A percentile compares a stretch with the other conserved stretches of the same genome.
phyloP scores from a whole-genome alignment of 139 green algal genomes.

The Nannochloris sp. region DNA sequence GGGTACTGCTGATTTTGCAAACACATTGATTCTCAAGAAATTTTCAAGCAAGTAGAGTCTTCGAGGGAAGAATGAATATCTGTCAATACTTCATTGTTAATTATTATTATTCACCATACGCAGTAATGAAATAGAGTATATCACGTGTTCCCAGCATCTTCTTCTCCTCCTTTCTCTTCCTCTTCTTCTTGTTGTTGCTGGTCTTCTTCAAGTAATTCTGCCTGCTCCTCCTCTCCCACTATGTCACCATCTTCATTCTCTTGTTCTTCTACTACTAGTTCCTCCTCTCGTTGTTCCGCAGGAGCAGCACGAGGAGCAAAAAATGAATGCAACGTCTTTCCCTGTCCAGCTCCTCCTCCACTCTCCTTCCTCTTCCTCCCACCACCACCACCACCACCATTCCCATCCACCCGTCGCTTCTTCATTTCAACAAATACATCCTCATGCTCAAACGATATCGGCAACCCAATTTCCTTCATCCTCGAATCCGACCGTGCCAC shows the following conservation, averaged over 20 bases:
- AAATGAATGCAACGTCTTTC: not conserved
- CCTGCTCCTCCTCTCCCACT: not conserved
- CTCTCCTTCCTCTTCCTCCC: not conserved
- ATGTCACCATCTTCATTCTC: no score
- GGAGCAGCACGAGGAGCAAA: not conserved
- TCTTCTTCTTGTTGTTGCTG: not conserved
- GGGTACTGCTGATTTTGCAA: not conserved
- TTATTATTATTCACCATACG: no score
- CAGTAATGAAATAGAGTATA: no score
- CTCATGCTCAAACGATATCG: conserved; percentile 16
- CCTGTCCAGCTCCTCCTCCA: no score
- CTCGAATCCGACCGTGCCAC: conserved; percentile 18
- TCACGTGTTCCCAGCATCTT: no score
- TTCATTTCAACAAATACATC: conserved; percentile 18
- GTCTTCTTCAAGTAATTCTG: not conserved
- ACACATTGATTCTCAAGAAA: no score
- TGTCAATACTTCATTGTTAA: no score
- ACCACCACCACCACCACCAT: not conserved
- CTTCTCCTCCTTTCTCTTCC: not conserved
- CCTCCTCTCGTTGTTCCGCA: not conserved
- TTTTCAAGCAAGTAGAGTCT: no score
- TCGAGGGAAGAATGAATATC: no score
- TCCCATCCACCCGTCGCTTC: not conserved
- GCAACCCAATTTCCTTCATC: conserved; percentile 27
- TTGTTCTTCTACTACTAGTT: not conserved